A percentile compares a stretch with the other conserved stretches of the same genome.
These are phyloP conservation scores for Nematocida sp. DNA, from an alignment of 371 early-diverging fungal species.

Conservation along the genomic window DNA sequence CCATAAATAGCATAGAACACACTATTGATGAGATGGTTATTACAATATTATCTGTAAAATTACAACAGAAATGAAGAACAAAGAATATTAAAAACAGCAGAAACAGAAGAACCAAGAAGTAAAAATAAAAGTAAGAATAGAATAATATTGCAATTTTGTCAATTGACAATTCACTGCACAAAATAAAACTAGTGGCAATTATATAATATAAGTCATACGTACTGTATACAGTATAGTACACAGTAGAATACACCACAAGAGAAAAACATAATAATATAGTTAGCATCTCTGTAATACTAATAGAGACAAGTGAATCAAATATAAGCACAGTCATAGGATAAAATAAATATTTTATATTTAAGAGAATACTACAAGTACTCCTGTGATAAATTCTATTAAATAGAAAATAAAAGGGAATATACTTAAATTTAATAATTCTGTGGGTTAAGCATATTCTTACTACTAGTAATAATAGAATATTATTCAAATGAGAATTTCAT, in stretches of 20 bases:
- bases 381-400: no score
- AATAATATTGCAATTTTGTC: neutral
- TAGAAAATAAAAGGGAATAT: no score
- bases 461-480: no score
- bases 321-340: neutral
- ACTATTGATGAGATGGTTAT: conserved; percentile 30
- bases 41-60: conserved; percentile 46
- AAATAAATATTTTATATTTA: conserved; percentile 1
- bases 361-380: neutral
- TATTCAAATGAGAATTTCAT: no score
- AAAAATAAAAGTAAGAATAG: conserved; percentile 29
- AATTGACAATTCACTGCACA: conserved; percentile 11
- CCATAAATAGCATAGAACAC: conserved; percentile 33
- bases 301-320: neutral
- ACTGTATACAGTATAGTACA: neutral
- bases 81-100: neutral
- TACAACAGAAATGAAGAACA: conserved; percentile 15
- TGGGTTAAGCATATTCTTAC: no score
- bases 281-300: neutral
- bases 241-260: neutral
- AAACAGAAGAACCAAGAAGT: conserved; percentile 30
- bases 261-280: neutral
- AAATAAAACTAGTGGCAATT: neutral
- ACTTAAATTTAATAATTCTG: no score
- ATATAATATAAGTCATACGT: conserved; percentile 3